Conservation (phyloP, 768 basidiomycete genomes). For the Symmetrospora coprosmae region DNA sequence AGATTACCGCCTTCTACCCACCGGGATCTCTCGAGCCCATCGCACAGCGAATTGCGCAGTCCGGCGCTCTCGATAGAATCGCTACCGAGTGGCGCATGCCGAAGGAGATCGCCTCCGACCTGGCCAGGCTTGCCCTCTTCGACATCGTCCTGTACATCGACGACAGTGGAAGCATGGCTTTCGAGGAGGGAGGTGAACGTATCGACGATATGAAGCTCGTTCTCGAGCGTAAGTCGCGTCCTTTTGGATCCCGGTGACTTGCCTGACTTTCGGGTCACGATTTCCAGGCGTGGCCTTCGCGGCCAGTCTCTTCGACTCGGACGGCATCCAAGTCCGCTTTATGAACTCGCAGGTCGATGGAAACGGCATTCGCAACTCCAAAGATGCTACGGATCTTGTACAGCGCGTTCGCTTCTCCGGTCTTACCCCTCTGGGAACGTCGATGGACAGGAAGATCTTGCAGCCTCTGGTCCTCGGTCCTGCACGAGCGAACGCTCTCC, state of each 20-base stretch:
- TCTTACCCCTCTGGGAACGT: conserved; percentile 39
- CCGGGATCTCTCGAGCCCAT: conserved; percentile 38
- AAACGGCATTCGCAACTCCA: conserved; percentile 38
- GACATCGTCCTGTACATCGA: conserved; percentile 35
- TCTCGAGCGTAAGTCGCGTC: too few species aligned
- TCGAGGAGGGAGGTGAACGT: conserved; percentile 35
- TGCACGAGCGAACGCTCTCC: conserved; percentile 33
- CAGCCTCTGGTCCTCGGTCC: conserved; percentile 40
- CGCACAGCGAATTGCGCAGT: conserved; percentile 37
- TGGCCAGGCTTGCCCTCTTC: conserved; percentile 39
- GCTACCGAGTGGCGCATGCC: conserved; percentile 40
- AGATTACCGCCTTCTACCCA: conserved; percentile 40
- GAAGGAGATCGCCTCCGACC: conserved; percentile 39
- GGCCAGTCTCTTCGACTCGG: conserved; percentile 38
- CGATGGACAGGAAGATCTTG: conserved; percentile 38
- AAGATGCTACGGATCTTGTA: conserved; percentile 35
- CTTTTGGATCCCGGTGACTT: not conserved
- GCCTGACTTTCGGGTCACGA: conserved; percentile 22
- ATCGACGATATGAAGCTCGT: conserved; percentile 41
- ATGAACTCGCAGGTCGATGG: conserved; percentile 39
- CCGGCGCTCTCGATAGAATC: conserved; percentile 36
- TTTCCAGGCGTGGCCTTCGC: conserved; percentile 39
- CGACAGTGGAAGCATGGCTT: conserved; percentile 29
- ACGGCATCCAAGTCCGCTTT: conserved; percentile 41
- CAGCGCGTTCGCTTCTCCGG: conserved; percentile 39